These are phyloP conservation scores for Phytophthora europaea DNA, from an alignment of 352 stramenopile species.

Conservation along the genomic window DNA sequence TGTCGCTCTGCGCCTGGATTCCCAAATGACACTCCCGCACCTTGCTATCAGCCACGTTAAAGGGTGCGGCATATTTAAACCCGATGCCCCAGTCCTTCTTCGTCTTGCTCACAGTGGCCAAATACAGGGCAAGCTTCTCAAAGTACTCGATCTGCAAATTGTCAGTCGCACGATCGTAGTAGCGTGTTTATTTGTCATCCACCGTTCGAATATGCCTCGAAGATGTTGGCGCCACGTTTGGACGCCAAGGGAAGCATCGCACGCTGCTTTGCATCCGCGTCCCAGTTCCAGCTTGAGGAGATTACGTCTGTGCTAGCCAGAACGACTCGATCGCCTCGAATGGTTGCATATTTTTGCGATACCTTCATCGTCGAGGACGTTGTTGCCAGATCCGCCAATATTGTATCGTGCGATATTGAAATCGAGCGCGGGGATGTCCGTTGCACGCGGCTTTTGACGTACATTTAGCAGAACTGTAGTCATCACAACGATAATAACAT, in stretches of 20 bases:
- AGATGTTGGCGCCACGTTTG: conserved; percentile 39
- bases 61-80: conserved; percentile 58
- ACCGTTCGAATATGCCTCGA: conserved; percentile 70
- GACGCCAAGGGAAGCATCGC: conserved; percentile 43
- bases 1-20: conserved; percentile 41
- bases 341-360: conserved; percentile 49
- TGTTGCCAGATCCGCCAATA: conserved; percentile 46
- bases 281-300: conserved; percentile 56
- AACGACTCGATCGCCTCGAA: conserved; percentile 52
- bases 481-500: too few relatives aligned
- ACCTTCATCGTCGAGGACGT: conserved; percentile 53
- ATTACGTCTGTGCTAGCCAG: conserved; percentile 47
- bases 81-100: conserved; percentile 49
- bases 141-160: conserved; percentile 49
- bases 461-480: too few relatives aligned
- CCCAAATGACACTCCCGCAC: conserved; percentile 55
- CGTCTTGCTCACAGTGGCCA: conserved; percentile 46
- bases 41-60: conserved; percentile 55
- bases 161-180: conserved; percentile 42
- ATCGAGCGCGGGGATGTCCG: conserved; percentile 40
- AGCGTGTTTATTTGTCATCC: conserved; percentile 58
- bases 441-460: neutral
- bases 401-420: conserved; percentile 68
- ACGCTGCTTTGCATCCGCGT: conserved; percentile 45
- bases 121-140: conserved; percentile 50